Percentiles rank a stretch among this genome's conserved stretches.
Evolutionary conservation across 345 rosid genomes (phyloP).

Genomic region (Murraya paniculata): DNA sequence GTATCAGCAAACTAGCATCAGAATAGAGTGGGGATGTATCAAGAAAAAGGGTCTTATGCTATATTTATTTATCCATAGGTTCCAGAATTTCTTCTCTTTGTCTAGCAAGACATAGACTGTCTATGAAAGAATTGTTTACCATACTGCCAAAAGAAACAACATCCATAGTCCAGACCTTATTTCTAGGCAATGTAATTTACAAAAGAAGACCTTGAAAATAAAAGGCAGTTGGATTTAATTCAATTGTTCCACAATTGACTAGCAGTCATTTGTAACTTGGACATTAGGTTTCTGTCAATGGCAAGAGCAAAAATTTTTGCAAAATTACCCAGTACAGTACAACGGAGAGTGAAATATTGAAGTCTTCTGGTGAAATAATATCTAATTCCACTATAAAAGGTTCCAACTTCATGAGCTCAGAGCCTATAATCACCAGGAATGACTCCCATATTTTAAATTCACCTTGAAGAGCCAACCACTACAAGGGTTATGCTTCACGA

Average conservation of each 20-base stretch:
- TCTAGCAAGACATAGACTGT: background rate
- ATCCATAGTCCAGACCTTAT: background rate
- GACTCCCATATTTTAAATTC: background rate
- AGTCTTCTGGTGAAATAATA: background rate
- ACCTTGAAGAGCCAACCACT: background rate
- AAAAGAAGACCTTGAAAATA: background rate
- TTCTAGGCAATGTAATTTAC: background rate
- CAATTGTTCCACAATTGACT: background rate
- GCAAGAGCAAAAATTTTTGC: background rate
- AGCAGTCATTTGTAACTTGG: background rate
- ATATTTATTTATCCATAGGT: background rate
- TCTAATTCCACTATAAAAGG: background rate
- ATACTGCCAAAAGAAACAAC: background rate
- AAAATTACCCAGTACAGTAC: background rate
- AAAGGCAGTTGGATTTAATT: background rate
- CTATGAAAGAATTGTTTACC: background rate
- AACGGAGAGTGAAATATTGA: background rate
- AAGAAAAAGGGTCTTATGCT: background rate
- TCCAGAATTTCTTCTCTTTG: background rate
- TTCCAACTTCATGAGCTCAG: background rate
- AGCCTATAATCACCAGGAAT: background rate
- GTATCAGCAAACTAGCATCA: no score
- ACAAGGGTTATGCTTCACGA: no score
- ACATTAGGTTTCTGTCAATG: background rate
- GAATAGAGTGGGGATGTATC: background rate